Base-by-base conservation (phyloP, 129 eudicot genomes). In the Ambrosia artemisiifolia region DNA sequence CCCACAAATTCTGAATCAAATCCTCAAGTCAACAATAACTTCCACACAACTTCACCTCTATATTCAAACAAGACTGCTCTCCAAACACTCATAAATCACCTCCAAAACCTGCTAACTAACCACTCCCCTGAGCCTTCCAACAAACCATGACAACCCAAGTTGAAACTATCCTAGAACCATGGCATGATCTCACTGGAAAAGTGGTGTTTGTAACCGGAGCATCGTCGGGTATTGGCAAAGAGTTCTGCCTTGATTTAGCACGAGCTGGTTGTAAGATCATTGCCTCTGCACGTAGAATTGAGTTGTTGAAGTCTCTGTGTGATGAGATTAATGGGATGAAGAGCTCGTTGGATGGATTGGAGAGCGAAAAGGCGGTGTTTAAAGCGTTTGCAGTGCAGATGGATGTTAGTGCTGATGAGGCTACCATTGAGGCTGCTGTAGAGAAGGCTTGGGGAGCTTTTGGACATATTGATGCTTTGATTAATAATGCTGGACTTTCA, bases 121-220 rank as follows among this genome's bases (percentile, higher is more conserved):
- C 42, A 54, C 5, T 8, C 34, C 32, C 57, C 28, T 5, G 3
- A 0, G 6, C 1, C 19, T 35, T n/a, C 11, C 33, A 0, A 32
- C 7, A 24, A 12, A n/a, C 46, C 3, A 79, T 79, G 83, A 44
- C 79, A 2, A 67, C 18, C 59, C 71, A 77, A 36, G 72, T 67
- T 9, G 69, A 61, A 2, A 51, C 7, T 2, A 36, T 50, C n/a
- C 75, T 83, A 0, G 86, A 83, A 81, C 81, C 81, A 70, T 78
- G 86, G 81, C 73, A 51, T 70, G 78, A 78, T 63, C 78, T 83
- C 0, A 32, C 73, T 24, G 83, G 83, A 16, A 78, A 82, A 66
- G 86, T 83, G 3, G 86, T 83, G 12, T 46, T 78, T n/a, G 61
- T 83, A 3, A 83, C 86, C 32, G 86, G 86, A 60, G 87, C 83